These are phyloP conservation scores for Aphanocladium album DNA, from an alignment of 2,329 filamentous ascomycete species.

Conservation along the genomic window DNA sequence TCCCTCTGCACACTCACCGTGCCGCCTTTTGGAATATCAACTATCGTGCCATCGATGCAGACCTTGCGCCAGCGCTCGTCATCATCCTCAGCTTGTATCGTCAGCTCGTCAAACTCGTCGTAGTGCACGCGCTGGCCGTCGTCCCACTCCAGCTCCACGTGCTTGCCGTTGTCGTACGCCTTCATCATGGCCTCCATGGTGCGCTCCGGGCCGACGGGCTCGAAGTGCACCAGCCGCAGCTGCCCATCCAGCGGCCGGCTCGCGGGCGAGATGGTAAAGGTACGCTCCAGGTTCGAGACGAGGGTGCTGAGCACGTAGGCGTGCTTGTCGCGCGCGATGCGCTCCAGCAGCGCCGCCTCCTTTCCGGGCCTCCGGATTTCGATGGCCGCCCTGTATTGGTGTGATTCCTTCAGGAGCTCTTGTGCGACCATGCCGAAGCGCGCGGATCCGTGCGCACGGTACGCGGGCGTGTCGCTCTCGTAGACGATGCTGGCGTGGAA, in stretches of 20 bases:
- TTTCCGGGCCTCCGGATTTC: slow-evolving; percentile 23
- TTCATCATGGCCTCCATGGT: slow-evolving; percentile 73
- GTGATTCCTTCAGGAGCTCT: slow-evolving; percentile 58
- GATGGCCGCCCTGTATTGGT: slow-evolving; percentile 45
- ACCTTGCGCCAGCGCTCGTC: slow-evolving; percentile 76
- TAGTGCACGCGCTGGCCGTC: slow-evolving; percentile 62
- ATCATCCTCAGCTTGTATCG: slow-evolving; percentile 61
- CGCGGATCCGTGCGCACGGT: slow-evolving; percentile 69
- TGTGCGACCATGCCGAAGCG: slow-evolving; percentile 82
- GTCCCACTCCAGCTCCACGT: slow-evolving; percentile 46
- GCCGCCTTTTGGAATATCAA: slow-evolving; percentile 65
- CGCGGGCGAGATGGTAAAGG: slow-evolving; percentile 74
- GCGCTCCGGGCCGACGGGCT: slow-evolving; percentile 55
- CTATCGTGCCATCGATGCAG: slow-evolving; percentile 88
- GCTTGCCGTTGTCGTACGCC: slow-evolving; percentile 54
- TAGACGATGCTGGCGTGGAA: slow-evolving; percentile 85
- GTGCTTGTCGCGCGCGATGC: slow-evolving; percentile 46
- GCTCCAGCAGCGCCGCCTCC: slow-evolving; percentile 15
- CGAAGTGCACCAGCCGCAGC: slow-evolving; percentile 71
- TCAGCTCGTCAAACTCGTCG: slow-evolving; percentile 61
- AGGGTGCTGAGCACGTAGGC: slow-evolving; percentile 72
- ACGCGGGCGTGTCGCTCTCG: slow-evolving; percentile 80
- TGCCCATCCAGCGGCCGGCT: slow-evolving; percentile 65
- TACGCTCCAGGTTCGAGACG: slow-evolving; percentile 75
- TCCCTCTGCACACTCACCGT: slow-evolving; percentile 59